Percentiles rank a stretch among this genome's conserved stretches.
phyloP scores from a whole-genome alignment of 805 yeast species.

The Debaryomyces hansenii region DNA sequence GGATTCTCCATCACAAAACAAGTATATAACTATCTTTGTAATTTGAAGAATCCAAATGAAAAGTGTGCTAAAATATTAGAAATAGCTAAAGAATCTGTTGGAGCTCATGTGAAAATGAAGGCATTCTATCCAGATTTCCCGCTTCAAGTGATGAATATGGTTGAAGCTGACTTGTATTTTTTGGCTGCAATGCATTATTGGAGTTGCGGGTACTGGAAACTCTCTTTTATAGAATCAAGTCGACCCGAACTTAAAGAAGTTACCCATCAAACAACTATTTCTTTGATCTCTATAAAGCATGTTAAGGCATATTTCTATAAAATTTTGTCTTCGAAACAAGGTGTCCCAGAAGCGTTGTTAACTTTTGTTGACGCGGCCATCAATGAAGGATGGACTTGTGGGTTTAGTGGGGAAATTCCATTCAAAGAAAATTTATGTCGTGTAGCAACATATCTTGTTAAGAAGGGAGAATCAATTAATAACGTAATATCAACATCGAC shows the following conservation, averaged over 20 bases:
- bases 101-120: not conserved
- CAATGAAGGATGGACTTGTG: conserved; percentile 7
- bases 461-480: conserved; percentile 4
- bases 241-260: conserved; percentile 4
- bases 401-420: conserved; percentile 4
- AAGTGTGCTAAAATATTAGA: not conserved
- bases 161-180: conserved; percentile 3
- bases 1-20: too few relatives aligned
- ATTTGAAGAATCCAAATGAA: not conserved
- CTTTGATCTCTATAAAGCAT: conserved; percentile 2
- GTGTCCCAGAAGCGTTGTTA: conserved; percentile 8
- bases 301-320: conserved; percentile 5
- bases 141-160: conserved; percentile 6
- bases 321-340: conserved; percentile 5
- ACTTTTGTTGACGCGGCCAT: conserved; percentile 16
- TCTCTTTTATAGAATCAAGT: conserved; percentile 1
- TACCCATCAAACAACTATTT: not conserved
- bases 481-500: conserved; percentile 6
- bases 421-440: conserved; percentile 9
- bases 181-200: conserved; percentile 7
- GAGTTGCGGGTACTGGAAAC: conserved; percentile 1
- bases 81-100: not conserved
- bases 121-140: conserved; percentile 11
- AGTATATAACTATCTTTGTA: too few relatives aligned
- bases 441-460: conserved; percentile 4